Evolutionary conservation across 2,329 filamentous ascomycete species (phyloP).

Genomic region (Fusarium oligoseptatum): DNA sequence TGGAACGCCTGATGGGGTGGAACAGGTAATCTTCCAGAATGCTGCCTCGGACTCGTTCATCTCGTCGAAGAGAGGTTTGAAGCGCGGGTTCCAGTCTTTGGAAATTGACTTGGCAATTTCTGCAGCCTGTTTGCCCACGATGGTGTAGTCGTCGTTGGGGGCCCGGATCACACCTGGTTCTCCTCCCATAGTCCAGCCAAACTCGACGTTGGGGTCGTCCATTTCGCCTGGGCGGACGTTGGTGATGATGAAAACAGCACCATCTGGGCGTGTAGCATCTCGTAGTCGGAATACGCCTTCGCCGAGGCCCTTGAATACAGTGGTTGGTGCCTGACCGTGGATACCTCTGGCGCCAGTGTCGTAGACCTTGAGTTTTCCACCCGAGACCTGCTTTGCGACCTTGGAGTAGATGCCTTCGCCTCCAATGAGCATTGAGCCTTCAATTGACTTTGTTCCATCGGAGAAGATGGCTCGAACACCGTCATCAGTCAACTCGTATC

Average conservation of each 20-base stretch:
- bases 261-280: constrained; percentile 62
- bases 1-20: constrained; percentile 69
- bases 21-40: constrained; percentile 77
- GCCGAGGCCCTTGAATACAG: constrained; percentile 71
- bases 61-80: constrained; percentile 69
- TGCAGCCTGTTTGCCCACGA: constrained; percentile 69
- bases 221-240: constrained; percentile 72
- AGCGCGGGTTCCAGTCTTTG: constrained; percentile 66
- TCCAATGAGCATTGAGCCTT: constrained; percentile 70
- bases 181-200: constrained; percentile 75
- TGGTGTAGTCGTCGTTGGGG: constrained; percentile 71
- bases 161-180: constrained; percentile 68
- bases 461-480: constrained; percentile 71
- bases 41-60: constrained; percentile 70
- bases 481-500: constrained; percentile 67
- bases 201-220: constrained; percentile 67
- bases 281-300: constrained; percentile 72
- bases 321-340: constrained; percentile 73
- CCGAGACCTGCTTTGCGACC: constrained; percentile 70
- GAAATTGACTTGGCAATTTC: constrained; percentile 69
- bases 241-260: constrained; percentile 69
- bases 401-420: constrained; percentile 74
- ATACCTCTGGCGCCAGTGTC: constrained; percentile 74
- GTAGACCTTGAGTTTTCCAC: constrained; percentile 70
- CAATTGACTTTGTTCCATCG: constrained; percentile 69